A percentile compares a stretch with the other conserved stretches of the same genome.
Conservation (phyloP, 805 yeast species). For the Saccharomycopsis fermentans region DNA sequence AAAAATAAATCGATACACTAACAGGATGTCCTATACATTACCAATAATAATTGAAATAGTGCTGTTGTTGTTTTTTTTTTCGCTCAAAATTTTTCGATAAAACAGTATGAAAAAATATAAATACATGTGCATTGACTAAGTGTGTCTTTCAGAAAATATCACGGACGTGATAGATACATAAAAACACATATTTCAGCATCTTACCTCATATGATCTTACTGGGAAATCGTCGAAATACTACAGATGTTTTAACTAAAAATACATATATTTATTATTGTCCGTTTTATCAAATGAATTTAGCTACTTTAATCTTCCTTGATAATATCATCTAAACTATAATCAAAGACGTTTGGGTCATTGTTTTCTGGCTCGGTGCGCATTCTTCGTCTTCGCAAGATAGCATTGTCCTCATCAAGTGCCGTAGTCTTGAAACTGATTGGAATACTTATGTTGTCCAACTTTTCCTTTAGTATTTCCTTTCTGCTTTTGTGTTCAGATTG, state of each 20-base stretch:
- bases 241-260: background rate
- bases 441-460: slow-evolving; percentile 9
- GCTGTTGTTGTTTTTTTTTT: background rate
- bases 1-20: no score
- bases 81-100: background rate
- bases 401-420: slow-evolving; percentile 5
- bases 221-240: background rate
- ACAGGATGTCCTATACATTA: no score
- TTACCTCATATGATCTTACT: no score
- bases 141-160: background rate
- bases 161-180: background rate
- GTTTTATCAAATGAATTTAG: background rate
- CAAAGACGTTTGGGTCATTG: slow-evolving; percentile 35
- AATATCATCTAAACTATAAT: slow-evolving; percentile 39
- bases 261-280: background rate
- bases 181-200: background rate
- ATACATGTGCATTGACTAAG: no score
- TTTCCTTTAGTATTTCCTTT: slow-evolving; percentile 7
- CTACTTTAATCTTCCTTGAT: slow-evolving; percentile 27
- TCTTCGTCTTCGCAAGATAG: slow-evolving; percentile 7
- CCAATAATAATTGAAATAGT: no score
- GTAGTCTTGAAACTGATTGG: slow-evolving; percentile 15
- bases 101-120: background rate
- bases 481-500: background rate
- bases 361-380: slow-evolving; percentile 8